Percentiles rank a stretch among this genome's conserved stretches.
Evolutionary conservation across 495 filamentous ascomycete genomes (phyloP).

Genomic region (Trichoderma virens): DNA sequence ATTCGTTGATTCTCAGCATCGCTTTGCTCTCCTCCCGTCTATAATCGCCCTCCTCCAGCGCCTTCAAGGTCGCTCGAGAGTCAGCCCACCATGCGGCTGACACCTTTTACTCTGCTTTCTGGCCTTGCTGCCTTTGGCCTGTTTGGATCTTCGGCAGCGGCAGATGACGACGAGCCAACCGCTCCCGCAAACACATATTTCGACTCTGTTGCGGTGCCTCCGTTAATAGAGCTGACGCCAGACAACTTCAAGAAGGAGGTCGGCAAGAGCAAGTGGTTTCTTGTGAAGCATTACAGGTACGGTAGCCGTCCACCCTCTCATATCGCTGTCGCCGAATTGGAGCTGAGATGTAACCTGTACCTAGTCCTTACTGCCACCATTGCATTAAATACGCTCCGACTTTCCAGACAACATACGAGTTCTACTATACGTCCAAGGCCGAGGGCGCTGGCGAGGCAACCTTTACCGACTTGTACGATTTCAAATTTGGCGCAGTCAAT

Average conservation of each 20-base stretch:
- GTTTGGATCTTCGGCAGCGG: constrained; percentile 17
- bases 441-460: constrained; percentile 24
- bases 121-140: constrained; percentile 28
- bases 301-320: neutral
- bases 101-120: constrained; percentile 30
- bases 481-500: constrained; percentile 79
- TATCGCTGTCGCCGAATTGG: neutral
- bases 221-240: constrained; percentile 48
- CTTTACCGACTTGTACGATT: constrained; percentile 72
- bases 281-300: constrained; percentile 46
- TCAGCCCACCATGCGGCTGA: constrained; percentile 19
- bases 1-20: neutral
- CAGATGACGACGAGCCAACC: constrained; percentile 27
- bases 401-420: constrained; percentile 92
- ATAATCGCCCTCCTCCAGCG: neutral
- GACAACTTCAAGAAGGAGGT: constrained; percentile 34
- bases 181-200: constrained; percentile 48
- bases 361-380: constrained; percentile 62
- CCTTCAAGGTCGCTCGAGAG: neutral
- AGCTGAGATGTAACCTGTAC: neutral
- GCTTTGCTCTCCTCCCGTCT: neutral
- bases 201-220: constrained; percentile 73
- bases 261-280: constrained; percentile 33
- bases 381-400: constrained; percentile 73
- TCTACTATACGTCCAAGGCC: constrained; percentile 88